Evolutionary conservation across 1,139 yeast species (phyloP).

Genomic region (Citeromyces siamensis): DNA sequence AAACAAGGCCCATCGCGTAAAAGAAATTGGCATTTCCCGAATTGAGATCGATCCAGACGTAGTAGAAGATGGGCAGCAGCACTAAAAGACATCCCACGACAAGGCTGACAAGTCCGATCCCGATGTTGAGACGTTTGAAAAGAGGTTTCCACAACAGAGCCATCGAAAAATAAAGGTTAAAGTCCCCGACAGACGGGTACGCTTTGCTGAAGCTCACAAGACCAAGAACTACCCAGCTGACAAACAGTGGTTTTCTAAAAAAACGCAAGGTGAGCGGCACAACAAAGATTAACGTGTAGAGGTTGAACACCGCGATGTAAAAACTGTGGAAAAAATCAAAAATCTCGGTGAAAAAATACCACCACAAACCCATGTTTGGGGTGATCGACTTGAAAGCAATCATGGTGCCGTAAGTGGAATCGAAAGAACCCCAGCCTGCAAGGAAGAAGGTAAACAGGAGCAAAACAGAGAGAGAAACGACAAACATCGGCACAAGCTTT

Average conservation of each 20-base stretch:
- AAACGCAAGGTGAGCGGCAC: conserved; percentile 69
- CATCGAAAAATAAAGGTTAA: conserved; percentile 41
- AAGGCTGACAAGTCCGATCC: conserved; percentile 14
- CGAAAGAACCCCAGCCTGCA: conserved; percentile 38
- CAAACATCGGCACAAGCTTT: conserved; percentile 18
- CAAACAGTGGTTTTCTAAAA: conserved; percentile 50
- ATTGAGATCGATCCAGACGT: conserved; percentile 89
- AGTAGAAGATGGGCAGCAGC: conserved; percentile 82
- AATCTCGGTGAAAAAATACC: conserved; percentile 96
- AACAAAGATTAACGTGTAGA: conserved; percentile 57
- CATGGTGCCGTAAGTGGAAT: conserved; percentile 49
- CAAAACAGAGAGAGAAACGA: conserved; percentile 19
- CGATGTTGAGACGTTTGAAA: conserved; percentile 14
- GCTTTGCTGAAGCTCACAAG: conserved; percentile 68
- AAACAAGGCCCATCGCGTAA: conserved; percentile 82
- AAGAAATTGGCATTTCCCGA: conserved; percentile 95
- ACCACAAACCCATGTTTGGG: conserved; percentile 93
- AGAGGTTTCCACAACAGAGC: conserved; percentile 15
- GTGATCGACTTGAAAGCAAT: conserved; percentile 54
- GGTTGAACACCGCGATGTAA: conserved; percentile 72
- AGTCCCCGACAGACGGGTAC: conserved; percentile 82
- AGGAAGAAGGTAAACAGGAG: conserved; percentile 25
- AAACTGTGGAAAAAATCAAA: conserved; percentile 82
- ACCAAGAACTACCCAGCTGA: conserved; percentile 47
- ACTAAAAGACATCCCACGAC: conserved; percentile 21